These are phyloP conservation scores for Nemania sp. DNA, from an alignment of 2,329 filamentous ascomycete genomes.

Conservation along the genomic window DNA sequence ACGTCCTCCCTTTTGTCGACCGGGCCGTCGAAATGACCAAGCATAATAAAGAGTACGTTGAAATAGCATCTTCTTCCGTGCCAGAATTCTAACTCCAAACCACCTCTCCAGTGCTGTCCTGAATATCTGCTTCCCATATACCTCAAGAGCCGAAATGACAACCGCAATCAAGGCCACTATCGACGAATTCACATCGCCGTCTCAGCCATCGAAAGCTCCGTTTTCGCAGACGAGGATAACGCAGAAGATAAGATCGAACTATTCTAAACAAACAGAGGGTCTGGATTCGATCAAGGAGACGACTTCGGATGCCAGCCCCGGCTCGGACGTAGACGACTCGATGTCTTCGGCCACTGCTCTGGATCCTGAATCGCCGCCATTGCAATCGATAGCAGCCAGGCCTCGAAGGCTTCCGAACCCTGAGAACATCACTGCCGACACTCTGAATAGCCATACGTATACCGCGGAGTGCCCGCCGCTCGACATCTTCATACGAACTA, in stretches of 20 bases:
- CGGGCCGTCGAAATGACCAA: constrained; percentile 84
- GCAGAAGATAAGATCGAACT: constrained; percentile 77
- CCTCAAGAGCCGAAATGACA: constrained; percentile 92
- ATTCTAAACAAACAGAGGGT: constrained; percentile 52
- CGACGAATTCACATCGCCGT: constrained; percentile 77
- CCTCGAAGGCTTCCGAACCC: constrained; percentile 65
- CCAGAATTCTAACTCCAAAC: constrained; percentile 5
- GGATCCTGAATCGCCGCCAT: constrained; percentile 56
- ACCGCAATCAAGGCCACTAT: constrained; percentile 87
- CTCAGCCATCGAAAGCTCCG: constrained; percentile 65
- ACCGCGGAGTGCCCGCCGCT: constrained; percentile 83
- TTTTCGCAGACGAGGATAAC: constrained; percentile 89
- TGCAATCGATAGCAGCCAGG: constrained; percentile 40
- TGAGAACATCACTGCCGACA: constrained; percentile 83
- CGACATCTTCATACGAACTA: constrained; percentile 89
- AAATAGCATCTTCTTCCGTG: not conserved
- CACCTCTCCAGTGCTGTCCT: constrained; percentile 60
- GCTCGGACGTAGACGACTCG: constrained; percentile 55
- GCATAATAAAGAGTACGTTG: constrained; percentile 72
- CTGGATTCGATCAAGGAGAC: constrained; percentile 55
- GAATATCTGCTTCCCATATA: constrained; percentile 98
- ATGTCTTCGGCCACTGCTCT: constrained; percentile 65
- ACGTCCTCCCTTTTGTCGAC: constrained; percentile 88
- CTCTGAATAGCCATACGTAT: constrained; percentile 83
- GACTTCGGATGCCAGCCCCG: constrained; percentile 52